A percentile compares a stretch with the other conserved stretches of the same genome.
These are phyloP conservation scores for Danielia oregonensis DNA, from an alignment of 805 yeast species.

Conservation along the genomic window DNA sequence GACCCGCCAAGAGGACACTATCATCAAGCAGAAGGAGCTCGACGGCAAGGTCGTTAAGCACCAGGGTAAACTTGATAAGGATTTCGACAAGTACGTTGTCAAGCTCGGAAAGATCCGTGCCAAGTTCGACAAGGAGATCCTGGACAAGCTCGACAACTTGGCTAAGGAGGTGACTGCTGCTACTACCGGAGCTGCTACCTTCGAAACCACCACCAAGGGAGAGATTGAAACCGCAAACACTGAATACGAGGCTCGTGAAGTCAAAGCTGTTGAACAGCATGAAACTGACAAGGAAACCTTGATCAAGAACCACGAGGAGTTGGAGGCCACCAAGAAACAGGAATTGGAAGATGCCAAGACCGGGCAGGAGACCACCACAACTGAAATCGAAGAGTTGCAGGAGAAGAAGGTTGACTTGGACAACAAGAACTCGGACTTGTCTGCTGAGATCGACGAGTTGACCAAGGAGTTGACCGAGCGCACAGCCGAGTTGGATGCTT, in stretches of 20 bases:
- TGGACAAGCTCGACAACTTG: conserved; percentile 24
- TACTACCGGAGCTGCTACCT: conserved; percentile 30
- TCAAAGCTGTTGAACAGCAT: conserved; percentile 44
- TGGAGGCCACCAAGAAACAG: conserved; percentile 42
- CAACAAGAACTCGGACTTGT: conserved; percentile 34
- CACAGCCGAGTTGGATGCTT: conserved; percentile 25
- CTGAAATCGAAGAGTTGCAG: conserved; percentile 42
- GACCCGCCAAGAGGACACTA: conserved; percentile 41
- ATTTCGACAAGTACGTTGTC: conserved; percentile 32
- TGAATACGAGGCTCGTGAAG: conserved; percentile 46
- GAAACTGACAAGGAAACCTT: conserved; percentile 41
- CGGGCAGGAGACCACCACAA: conserved; percentile 40
- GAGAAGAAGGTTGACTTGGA: conserved; percentile 41
- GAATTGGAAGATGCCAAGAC: conserved; percentile 40
- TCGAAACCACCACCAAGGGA: conserved; percentile 37
- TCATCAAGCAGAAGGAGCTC: conserved; percentile 36
- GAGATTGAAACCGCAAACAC: conserved; percentile 44
- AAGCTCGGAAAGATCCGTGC: conserved; percentile 37
- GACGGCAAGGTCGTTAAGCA: conserved; percentile 34
- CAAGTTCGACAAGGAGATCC: conserved; percentile 41
- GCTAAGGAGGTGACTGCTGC: conserved; percentile 22
- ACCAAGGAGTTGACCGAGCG: conserved; percentile 41
- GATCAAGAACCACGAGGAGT: conserved; percentile 40
- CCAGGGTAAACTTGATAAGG: conserved; percentile 32
- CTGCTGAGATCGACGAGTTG: conserved; percentile 39